Conservation (phyloP, 352 stramenopile species). For the Hyaloperonospora brassicae region DNA sequence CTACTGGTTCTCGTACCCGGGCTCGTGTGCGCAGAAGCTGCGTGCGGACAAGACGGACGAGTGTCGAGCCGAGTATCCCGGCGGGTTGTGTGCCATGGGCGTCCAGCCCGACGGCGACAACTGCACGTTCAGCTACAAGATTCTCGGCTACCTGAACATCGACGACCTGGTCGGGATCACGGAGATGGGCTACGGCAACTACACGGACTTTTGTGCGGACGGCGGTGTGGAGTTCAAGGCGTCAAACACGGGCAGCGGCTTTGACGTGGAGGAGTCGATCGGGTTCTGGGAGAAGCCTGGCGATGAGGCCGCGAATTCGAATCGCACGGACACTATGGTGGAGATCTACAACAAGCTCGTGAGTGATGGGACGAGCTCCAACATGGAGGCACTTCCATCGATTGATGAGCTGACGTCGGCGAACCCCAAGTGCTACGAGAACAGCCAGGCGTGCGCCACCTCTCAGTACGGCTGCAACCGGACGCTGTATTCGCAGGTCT, state of each 20-base stretch:
- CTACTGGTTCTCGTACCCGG: conserved; percentile 82
- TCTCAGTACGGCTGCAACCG: conserved; percentile 44
- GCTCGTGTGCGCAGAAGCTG: conserved; percentile 40
- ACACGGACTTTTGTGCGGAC: conserved; percentile 54
- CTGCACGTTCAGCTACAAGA: conserved; percentile 59
- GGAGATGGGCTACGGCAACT: conserved; percentile 43
- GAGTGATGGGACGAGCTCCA: conserved; percentile 16
- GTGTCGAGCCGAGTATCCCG: conserved; percentile 32
- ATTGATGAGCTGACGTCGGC: conserved; percentile 17
- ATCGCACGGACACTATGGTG: conserved; percentile 41
- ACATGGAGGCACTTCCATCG: conserved; percentile 41
- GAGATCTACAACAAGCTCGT: conserved; percentile 47
- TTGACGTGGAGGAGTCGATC: conserved; percentile 23
- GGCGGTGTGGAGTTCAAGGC: conserved; percentile 49
- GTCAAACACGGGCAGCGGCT: conserved; percentile 25
- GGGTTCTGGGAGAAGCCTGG: conserved; percentile 60
- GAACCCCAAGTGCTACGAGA: conserved; percentile 71
- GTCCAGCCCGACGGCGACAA: conserved; percentile 46
- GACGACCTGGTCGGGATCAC: conserved; percentile 75
- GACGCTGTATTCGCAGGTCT: conserved; percentile 56
- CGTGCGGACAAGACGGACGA: conserved; percentile 38
- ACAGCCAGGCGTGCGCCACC: conserved; percentile 40
- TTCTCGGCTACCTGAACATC: conserved; percentile 53
- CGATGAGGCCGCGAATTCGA: conserved; percentile 38
- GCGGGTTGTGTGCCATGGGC: conserved; percentile 41